Evolutionary conservation across 2,329 filamentous ascomycete genomes (phyloP).

Genomic region (Botrytis paeoniae): DNA sequence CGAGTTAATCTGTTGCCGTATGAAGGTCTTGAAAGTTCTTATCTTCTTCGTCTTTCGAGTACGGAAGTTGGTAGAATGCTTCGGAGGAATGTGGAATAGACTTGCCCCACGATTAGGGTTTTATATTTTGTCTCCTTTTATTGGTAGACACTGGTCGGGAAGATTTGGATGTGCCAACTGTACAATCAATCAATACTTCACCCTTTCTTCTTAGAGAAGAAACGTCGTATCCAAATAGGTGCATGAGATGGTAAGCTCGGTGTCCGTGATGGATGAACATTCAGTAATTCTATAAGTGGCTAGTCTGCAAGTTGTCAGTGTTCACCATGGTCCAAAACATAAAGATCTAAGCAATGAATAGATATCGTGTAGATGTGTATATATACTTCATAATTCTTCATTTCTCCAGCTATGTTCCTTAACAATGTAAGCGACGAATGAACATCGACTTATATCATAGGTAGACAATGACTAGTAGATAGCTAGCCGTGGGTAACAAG

Average conservation of each 20-base stretch:
- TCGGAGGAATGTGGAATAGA: conserved; percentile 3
- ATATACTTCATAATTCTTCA: neutral
- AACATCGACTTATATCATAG: neutral
- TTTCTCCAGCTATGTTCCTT: neutral
- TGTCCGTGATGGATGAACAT: neutral
- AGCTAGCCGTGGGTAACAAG: neutral
- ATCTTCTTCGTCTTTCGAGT: neutral
- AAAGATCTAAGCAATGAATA: neutral
- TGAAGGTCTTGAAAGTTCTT: neutral
- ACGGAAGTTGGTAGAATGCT: conserved; percentile 7
- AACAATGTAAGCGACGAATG: neutral
- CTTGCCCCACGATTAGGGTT: conserved; percentile 1
- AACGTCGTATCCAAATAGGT: neutral
- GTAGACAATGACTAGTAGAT: neutral
- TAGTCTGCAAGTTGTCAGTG: neutral
- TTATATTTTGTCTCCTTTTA: neutral
- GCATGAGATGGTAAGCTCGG: neutral
- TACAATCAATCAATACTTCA: conserved; percentile 13
- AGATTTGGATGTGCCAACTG: conserved; percentile 12
- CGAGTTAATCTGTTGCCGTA: neutral
- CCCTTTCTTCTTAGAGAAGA: neutral
- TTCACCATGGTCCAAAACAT: neutral
- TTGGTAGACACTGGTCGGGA: conserved; percentile 9
- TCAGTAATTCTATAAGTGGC: neutral
- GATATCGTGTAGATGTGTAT: neutral